phyloP scores from a whole-genome alignment of 768 basidiomycete species.

The Coprinellus micaceus region DNA sequence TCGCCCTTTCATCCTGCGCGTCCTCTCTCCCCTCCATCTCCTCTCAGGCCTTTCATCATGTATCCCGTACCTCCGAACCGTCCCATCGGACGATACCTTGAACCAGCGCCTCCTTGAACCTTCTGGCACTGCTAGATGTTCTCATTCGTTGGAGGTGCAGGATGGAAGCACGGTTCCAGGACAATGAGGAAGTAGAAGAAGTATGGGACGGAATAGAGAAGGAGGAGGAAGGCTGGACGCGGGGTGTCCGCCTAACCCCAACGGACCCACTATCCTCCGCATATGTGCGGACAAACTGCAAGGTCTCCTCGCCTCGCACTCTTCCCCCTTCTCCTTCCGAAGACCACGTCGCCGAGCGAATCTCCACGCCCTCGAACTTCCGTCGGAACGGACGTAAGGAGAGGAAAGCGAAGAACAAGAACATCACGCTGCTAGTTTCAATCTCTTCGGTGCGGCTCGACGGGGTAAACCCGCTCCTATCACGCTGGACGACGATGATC shows the following conservation, averaged over 20 bases:
- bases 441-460: constrained; percentile 54
- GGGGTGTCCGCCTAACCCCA: constrained; percentile 20
- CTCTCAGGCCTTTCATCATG: constrained; percentile 2
- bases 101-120: neutral
- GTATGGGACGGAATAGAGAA: too few species aligned
- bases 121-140: too few species aligned
- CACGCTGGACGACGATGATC: constrained; percentile 57
- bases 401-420: constrained; percentile 26
- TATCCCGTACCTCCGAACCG: constrained; percentile 13
- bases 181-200: too few species aligned
- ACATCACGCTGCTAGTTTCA: constrained; percentile 58
- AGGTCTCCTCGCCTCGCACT: constrained; percentile 35
- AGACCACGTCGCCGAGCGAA: constrained; percentile 57
- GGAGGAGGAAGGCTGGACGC: too few species aligned
- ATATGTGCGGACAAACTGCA: constrained; percentile 36
- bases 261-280: constrained; percentile 31
- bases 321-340: constrained; percentile 11
- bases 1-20: constrained; percentile 57
- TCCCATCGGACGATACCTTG: constrained; percentile 23
- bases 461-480: constrained; percentile 43
- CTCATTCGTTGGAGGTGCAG: too few species aligned
- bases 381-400: constrained; percentile 31
- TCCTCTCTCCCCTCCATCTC: constrained; percentile 41
- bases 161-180: too few species aligned
- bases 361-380: constrained; percentile 65